Evolutionary conservation across 106 monocot species (phyloP), one percentile per base, ranked within the genome.

Genomic region (Apostasia shenzhenica): DNA sequence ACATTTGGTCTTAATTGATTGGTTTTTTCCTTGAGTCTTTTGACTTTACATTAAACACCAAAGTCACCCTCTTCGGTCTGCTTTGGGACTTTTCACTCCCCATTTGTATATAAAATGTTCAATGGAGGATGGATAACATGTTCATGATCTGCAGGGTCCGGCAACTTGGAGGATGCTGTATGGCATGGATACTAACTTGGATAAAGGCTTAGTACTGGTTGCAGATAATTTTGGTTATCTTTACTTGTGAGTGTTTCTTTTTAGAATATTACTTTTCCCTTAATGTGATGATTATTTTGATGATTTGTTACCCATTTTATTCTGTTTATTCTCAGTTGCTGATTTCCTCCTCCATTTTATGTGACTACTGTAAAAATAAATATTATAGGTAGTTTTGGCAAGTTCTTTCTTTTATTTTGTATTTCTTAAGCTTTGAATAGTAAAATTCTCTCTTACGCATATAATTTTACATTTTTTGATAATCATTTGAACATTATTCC

Each of bases 221-320:
- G 88, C 85, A 49, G 94, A 95, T 67, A 91, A 85, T 69, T 95
- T 95, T 67, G 91, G 94, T 60, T 88, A 80, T 71, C 80, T 95
- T 69, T 86, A 95, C 76, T 64, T 82, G 94, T 95, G 73, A 95
- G 87, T 81, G 26, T 60, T 43, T 46, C 8, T 54, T 47, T 72
- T 55, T 50, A 8, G 14, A 1, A 39, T 26, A 26, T 26, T 26
- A 26, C 26, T 26, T 26, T 26, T 26, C 26, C 26, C 26, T 26
- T 26, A 26, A 26, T 26, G 26, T 26, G 26, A 26, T 26, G 26
- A 26, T 26, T 26, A 26, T 26, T 26, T 26, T 26, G 26, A 26
- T 26, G 26, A 26, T 26, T 26, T 26, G 26, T 26, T 26, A 26
- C 26, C 26, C 26, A 26, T 26, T 26, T 26, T 26, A 26, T 26